Evolutionary conservation across 768 basidiomycete genomes (phyloP).

Genomic region (Epithele typhae): DNA sequence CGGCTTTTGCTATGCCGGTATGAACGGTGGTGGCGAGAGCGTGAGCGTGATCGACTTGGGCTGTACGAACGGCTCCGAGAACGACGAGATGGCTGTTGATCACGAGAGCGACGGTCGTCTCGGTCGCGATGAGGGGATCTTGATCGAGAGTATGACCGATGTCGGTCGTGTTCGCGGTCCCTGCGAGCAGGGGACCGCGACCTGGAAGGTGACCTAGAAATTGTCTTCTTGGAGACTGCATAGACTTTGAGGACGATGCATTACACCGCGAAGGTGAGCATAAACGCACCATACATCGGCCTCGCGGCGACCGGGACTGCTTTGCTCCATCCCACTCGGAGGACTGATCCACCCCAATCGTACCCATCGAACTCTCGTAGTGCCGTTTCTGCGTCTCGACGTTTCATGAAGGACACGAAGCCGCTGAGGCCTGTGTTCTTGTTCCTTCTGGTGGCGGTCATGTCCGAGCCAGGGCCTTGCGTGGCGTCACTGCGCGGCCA

Average conservation of each 20-base stretch:
- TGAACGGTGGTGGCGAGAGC: constrained; percentile 22
- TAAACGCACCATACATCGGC: constrained; percentile 69
- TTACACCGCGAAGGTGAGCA: neutral
- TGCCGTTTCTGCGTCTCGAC: constrained; percentile 86
- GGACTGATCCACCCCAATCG: constrained; percentile 88
- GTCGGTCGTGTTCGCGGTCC: constrained; percentile 24
- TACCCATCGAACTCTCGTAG: constrained; percentile 87
- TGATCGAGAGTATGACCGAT: constrained; percentile 41
- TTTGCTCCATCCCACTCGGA: constrained; percentile 96
- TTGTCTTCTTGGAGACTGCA: constrained; percentile 4
- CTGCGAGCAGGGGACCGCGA: constrained; percentile 32
- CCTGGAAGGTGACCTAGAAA: constrained; percentile 12
- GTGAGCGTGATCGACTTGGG: constrained; percentile 21
- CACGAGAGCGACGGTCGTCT: constrained; percentile 28
- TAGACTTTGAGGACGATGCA: neutral
- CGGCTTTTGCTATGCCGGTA: constrained; percentile 38
- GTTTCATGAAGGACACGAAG: constrained; percentile 95
- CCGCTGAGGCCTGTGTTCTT: constrained; percentile 84
- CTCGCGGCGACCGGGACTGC: constrained; percentile 82
- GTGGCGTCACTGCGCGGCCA: constrained; percentile 88
- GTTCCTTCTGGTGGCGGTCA: constrained; percentile 64
- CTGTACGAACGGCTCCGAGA: constrained; percentile 36
- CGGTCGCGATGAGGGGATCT: constrained; percentile 36
- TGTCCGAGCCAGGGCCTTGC: constrained; percentile 66
- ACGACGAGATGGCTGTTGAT: constrained; percentile 30